These are phyloP conservation scores for Colletotrichum caudatum DNA, from an alignment of 2,329 filamentous ascomycete genomes.

Conservation along the genomic window DNA sequence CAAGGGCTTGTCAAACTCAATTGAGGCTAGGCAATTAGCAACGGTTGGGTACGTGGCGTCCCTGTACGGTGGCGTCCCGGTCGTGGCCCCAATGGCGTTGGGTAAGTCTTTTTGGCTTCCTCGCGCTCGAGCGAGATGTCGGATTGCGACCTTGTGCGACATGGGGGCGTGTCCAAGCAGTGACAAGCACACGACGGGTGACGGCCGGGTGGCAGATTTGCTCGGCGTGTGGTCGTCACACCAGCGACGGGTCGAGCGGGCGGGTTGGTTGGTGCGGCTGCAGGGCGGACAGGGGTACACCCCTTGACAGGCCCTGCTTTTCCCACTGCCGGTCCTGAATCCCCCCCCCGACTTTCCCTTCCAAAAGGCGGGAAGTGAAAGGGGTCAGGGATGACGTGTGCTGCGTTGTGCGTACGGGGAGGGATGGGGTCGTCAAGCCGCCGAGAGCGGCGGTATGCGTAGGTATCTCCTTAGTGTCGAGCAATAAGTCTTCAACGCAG, in stretches of 20 bases:
- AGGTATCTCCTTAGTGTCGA: not conserved
- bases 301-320: slow-evolving; percentile 27
- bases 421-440: not conserved
- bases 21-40: not conserved
- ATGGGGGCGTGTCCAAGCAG: slow-evolving; percentile 3
- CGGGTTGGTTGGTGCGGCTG: slow-evolving; percentile 38
- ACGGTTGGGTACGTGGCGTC: not conserved
- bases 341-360: slow-evolving; percentile 27
- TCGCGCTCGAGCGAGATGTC: not conserved
- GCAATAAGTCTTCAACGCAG: not conserved
- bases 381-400: not conserved
- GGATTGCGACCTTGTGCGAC: slow-evolving; percentile 26
- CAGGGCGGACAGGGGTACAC: slow-evolving; percentile 19
- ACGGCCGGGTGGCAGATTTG: slow-evolving; percentile 19
- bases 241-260: slow-evolving; percentile 18
- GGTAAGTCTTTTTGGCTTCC: slow-evolving; percentile 3
- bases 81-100: not conserved
- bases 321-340: slow-evolving; percentile 36
- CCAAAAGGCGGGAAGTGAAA: slow-evolving; percentile 28
- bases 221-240: not conserved
- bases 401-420: not conserved
- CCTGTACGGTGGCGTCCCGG: too few relatives aligned
- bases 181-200: not conserved
- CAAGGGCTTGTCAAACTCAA: not conserved
- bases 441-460: not conserved